Base-by-base conservation (phyloP, 306 rosid genomes). In the Quercus bicolor region DNA sequence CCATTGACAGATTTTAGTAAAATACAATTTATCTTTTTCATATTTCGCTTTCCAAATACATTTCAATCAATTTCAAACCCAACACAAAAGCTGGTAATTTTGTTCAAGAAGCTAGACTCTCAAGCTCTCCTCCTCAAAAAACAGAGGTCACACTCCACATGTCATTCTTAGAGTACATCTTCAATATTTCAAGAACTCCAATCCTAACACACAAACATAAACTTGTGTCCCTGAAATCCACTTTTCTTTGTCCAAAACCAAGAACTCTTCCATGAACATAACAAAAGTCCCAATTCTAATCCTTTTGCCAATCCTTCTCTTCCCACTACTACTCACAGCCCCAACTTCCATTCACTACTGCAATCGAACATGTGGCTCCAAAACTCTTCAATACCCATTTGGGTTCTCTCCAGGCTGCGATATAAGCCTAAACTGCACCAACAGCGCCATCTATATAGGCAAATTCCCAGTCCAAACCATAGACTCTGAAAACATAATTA, bases 361-460 rank as follows among this genome's bases (percentile, higher is more conserved):
- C 79, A 48, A 66, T 11, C 88, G 78, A 51, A 56, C 94, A 81
- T 95, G 99, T 77, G 83, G 80, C 57, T 20, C 48, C 48, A 6
- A 37, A 26, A 82, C 31, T 29, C 34, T 83, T 43, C 84, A 70
- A 6, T 87, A 86, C 81, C 98, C 98, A 0, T 87, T 95, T 21
- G 99, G 99, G 7, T 93, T 91, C 89, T 93, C 98, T 54, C 72
- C 85, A 84, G 94, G 81, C 69, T 95, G 98, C 75, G 18, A 24
- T 76, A 88, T 95, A 85, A 92, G 74, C 28, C 87, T 95, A 40
- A 80, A 83, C 75, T 95, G 97, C 81, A 79, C 68, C 21, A 28
- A 21, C 68, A 83, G 80, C 29, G 28, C 34, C 79, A 45, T 82
- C 80, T 26, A 57, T 78, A 74, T 95, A 78, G 90, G 93, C 0